A percentile compares a stretch with the other conserved stretches of the same genome.
Conservation (phyloP, 345 rosid species). For the Abelmoschus esculentus region DNA sequence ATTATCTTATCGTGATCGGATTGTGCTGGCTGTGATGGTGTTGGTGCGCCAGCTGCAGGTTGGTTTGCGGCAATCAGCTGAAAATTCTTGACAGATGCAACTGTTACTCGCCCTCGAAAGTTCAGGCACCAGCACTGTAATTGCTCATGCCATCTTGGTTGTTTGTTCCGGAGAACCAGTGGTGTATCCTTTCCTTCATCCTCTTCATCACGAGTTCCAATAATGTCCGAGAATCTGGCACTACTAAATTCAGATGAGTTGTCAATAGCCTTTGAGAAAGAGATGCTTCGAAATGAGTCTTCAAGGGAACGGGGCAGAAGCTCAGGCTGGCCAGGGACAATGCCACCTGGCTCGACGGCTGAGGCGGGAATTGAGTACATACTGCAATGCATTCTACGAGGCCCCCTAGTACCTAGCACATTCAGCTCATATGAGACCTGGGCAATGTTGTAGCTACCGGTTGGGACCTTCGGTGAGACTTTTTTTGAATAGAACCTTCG, state of each 20-base stretch:
- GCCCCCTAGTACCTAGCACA: constrained; percentile 90
- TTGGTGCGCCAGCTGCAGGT: constrained; percentile 52
- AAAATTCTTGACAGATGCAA: constrained; percentile 92
- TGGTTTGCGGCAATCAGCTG: constrained; percentile 84
- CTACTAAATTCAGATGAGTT: constrained; percentile 68
- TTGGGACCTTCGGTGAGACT: constrained; percentile 85
- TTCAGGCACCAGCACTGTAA: constrained; percentile 96
- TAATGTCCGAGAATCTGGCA: constrained; percentile 72
- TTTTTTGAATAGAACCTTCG: constrained; percentile 75
- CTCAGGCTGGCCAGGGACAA: constrained; percentile 81
- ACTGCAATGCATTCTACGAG: constrained; percentile 85
- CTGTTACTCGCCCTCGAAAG: constrained; percentile 89
- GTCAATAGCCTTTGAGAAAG: constrained; percentile 65
- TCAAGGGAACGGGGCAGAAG: constrained; percentile 65
- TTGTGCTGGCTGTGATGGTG: constrained; percentile 45
- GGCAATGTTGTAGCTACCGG: constrained; percentile 80
- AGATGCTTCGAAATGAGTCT: constrained; percentile 81
- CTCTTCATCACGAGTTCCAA: constrained; percentile 46
- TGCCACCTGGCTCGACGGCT: constrained; percentile 65
- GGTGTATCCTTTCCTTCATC: constrained; percentile 65
- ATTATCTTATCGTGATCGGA: constrained; percentile 71
- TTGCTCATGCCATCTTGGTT: constrained; percentile 96
- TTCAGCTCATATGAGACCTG: constrained; percentile 85
- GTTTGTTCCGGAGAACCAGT: constrained; percentile 65
- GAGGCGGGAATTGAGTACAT: constrained; percentile 81